A percentile compares a stretch with the other conserved stretches of the same genome.
phyloP scores from a whole-genome alignment of 2,329 filamentous ascomycete genomes.

The Elsinoe ampelina region DNA sequence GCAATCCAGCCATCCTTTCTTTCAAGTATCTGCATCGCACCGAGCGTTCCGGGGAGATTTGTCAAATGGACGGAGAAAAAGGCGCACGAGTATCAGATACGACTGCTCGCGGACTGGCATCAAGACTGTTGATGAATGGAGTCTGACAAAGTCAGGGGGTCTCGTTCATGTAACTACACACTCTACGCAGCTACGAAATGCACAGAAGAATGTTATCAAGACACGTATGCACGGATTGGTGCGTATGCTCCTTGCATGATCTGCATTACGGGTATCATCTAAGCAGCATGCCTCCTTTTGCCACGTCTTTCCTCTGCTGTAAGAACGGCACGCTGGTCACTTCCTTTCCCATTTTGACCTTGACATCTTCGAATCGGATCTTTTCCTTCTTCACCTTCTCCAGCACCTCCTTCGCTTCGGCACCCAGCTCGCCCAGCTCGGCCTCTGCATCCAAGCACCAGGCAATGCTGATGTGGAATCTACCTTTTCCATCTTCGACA shows the following conservation, averaged over 20 bases:
- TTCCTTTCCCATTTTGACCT: slow-evolving; percentile 39
- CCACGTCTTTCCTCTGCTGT: neutral
- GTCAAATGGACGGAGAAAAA: neutral
- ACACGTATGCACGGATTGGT: neutral
- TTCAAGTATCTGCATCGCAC: neutral
- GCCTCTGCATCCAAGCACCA: slow-evolving; percentile 54
- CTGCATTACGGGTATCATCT: neutral
- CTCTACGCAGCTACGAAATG: slow-evolving; percentile 13
- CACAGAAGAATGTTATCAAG: slow-evolving; percentile 6
- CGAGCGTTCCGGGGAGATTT: slow-evolving; percentile 1
- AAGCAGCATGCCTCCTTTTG: neutral
- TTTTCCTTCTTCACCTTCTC: slow-evolving; percentile 18
- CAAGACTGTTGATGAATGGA: neutral
- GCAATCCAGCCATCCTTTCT: neutral
- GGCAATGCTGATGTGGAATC: slow-evolving; percentile 85
- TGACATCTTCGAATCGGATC: slow-evolving; percentile 33
- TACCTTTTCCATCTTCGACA: slow-evolving; percentile 20
- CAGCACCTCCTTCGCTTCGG: slow-evolving; percentile 17
- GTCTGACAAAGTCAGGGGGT: neutral
- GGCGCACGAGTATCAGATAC: neutral
- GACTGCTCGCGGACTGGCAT: neutral
- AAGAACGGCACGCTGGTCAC: slow-evolving; percentile 22
- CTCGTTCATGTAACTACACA: slow-evolving; percentile 5
- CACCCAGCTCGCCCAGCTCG: slow-evolving; percentile 10
- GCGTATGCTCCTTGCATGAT: neutral